These are phyloP conservation scores for Lichtheimia hyalospora DNA, from an alignment of 371 early-diverging fungal genomes.

Conservation along the genomic window DNA sequence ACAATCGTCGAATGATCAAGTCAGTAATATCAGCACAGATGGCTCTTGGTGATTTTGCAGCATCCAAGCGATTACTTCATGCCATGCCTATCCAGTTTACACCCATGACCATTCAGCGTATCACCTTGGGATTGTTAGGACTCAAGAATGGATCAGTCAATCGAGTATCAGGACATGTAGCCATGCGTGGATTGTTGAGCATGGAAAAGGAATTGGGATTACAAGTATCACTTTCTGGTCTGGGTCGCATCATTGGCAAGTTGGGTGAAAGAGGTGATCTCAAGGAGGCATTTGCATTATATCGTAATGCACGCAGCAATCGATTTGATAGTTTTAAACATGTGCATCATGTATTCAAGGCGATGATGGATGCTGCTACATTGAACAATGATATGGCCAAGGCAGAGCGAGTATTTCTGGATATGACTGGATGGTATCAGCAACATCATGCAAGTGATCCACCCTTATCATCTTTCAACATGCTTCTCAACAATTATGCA, in stretches of 20 bases:
- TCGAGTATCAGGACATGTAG: slow-evolving; percentile 6
- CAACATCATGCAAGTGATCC: slow-evolving; percentile 33
- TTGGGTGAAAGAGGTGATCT: slow-evolving; percentile 36
- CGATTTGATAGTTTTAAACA: not conserved
- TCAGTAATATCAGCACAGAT: slow-evolving; percentile 17
- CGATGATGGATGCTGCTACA: slow-evolving; percentile 36
- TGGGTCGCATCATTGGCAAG: slow-evolving; percentile 23
- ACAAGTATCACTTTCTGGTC: slow-evolving; percentile 15
- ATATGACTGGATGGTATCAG: slow-evolving; percentile 18
- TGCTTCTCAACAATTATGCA: slow-evolving; percentile 79
- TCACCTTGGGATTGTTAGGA: slow-evolving; percentile 17
- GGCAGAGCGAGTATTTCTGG: slow-evolving; percentile 30
- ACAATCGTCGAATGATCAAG: slow-evolving; percentile 33
- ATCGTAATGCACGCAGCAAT: slow-evolving; percentile 22
- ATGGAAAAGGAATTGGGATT: slow-evolving; percentile 28
- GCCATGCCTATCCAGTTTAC: slow-evolving; percentile 22
- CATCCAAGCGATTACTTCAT: slow-evolving; percentile 6
- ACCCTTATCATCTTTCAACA: slow-evolving; percentile 62
- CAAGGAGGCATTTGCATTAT: slow-evolving; percentile 23
- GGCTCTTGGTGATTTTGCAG: slow-evolving; percentile 18
- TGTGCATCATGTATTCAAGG: slow-evolving; percentile 17
- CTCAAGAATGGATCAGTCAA: slow-evolving; percentile 11
- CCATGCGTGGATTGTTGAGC: slow-evolving; percentile 11
- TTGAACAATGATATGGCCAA: slow-evolving; percentile 23
- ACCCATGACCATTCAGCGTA: slow-evolving; percentile 20